Conservation (phyloP, 164 flowering plant genomes). For the Saururus chinensis region DNA sequence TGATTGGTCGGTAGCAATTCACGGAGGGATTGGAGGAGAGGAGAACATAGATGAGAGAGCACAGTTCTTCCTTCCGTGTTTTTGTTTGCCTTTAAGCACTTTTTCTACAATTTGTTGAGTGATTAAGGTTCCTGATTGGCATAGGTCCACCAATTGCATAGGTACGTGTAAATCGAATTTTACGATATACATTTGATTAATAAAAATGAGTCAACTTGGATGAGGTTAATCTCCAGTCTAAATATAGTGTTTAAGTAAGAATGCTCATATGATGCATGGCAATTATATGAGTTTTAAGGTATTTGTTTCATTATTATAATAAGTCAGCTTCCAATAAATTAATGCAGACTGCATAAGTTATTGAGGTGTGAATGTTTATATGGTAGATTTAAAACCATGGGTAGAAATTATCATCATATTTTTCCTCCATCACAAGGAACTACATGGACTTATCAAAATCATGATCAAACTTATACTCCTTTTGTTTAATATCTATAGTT, state of each 20-base stretch:
- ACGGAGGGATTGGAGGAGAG: slow-evolving; percentile 1
- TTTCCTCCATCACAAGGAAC: too few species aligned
- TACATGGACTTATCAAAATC: too few species aligned
- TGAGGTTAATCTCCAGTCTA: neutral
- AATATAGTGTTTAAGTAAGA: neutral
- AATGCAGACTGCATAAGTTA: too few species aligned
- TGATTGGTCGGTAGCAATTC: slow-evolving; percentile 7
- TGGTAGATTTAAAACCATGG: too few species aligned
- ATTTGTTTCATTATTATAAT: too few species aligned
- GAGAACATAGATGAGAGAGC: neutral
- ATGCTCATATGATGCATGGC: neutral
- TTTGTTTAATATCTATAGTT: too few species aligned
- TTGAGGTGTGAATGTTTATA: too few species aligned
- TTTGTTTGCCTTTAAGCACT: neutral
- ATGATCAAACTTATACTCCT: too few species aligned
- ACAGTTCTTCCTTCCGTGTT: neutral
- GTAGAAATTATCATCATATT: too few species aligned
- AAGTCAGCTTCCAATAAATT: too few species aligned
- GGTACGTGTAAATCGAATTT: neutral
- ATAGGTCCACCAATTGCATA: neutral
- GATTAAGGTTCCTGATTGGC: neutral
- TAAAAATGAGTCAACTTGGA: neutral
- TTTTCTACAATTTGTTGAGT: neutral
- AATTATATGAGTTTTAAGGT: neutral
- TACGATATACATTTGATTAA: neutral